Base-by-base conservation (phyloP, 371 early-diverging fungal species). In the Capillidium rhysosporum region DNA sequence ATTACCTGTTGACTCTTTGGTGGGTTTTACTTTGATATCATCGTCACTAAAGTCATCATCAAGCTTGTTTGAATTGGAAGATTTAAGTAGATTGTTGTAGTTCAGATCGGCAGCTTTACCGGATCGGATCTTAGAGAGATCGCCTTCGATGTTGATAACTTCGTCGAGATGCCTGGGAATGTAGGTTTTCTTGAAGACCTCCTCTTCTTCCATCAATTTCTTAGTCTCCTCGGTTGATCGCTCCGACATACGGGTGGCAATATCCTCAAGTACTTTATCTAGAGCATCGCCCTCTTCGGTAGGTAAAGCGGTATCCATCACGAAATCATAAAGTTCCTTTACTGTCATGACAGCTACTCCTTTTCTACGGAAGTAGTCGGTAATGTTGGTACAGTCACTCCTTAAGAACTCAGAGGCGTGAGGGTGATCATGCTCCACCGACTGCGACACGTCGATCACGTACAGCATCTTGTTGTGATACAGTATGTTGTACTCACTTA, bases 371-470 rank as follows among this genome's bases (percentile, higher is more conserved):
- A 98, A 98, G 65, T 82, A 99, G 54, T 87, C 92, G 41, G 86
- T 88, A n/a, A 98, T 83, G 64, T 98, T 98, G 40, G 78, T 67
- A 61, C 92, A 80, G 68, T 98, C 99, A 67, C 89, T 93, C 29
- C 95, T 74, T 54, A 99, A 74, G 65, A 99, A 99, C 59, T 91
- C 93, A 28, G 92, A 75, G 1, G 99, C 94, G 61, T 94, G 89
- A n/a, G 97, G 97, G 64, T 99, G 99, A 63, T 93, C 92, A 61
- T 89, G 95, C 61, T 98, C 99, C 9, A 98, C 98, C 1, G 96
- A 92, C 65, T 98, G 99, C 2, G 98, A 97, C 7, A 99, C 99
- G 67, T 99, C 99, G 61, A 99, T 99, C 40, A 98, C 85, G 55
- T 87, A 90, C 28, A 93, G 66, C 20, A 67, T 69, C 23, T 74